Evolutionary conservation across 169 alveolate genomes (phyloP).

Genomic region (Eimeria sp.): DNA sequence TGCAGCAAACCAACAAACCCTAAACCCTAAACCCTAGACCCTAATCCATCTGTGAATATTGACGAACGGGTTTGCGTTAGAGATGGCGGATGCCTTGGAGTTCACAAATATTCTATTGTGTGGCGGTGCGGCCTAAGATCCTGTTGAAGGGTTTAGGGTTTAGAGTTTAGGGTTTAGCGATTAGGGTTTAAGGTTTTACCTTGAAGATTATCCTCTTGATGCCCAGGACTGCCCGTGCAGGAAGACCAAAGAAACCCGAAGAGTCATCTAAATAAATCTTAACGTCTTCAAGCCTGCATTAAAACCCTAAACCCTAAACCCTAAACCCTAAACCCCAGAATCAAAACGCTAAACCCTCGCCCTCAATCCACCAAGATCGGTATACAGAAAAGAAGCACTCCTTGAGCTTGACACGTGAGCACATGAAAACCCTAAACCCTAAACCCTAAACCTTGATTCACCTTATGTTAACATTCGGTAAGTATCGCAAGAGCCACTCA

Average conservation of each 20-base stretch:
- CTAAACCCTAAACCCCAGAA: background rate
- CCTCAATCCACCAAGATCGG: too few relatives aligned
- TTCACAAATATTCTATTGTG: too few relatives aligned
- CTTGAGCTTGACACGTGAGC: too few relatives aligned
- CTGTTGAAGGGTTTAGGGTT: background rate
- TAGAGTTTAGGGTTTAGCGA: conserved; percentile 47
- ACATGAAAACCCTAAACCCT: conserved; percentile 10
- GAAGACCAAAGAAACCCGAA: conserved; percentile 41
- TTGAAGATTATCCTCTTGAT: conserved; percentile 38
- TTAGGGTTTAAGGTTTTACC: background rate
- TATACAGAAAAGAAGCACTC: too few relatives aligned
- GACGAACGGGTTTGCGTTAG: too few relatives aligned
- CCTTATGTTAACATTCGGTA: conserved; percentile 45
- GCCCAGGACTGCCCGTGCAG: conserved; percentile 8
- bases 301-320: conserved; percentile 62
- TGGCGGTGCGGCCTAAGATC: too few relatives aligned
- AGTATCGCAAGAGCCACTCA: conserved; percentile 65
- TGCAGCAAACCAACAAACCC: conserved; percentile 32
- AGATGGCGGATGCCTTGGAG: too few relatives aligned
- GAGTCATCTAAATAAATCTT: conserved; percentile 45
- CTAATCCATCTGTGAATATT: background rate
- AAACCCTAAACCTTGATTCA: background rate
- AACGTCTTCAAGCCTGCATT: conserved; percentile 43
- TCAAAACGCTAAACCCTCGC: too few relatives aligned
- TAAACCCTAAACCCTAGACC: conserved; percentile 20